Evolutionary conservation across 345 rosid species (phyloP), one percentile per base, ranked within the genome.

Genomic region (Pelargonium nanum): DNA sequence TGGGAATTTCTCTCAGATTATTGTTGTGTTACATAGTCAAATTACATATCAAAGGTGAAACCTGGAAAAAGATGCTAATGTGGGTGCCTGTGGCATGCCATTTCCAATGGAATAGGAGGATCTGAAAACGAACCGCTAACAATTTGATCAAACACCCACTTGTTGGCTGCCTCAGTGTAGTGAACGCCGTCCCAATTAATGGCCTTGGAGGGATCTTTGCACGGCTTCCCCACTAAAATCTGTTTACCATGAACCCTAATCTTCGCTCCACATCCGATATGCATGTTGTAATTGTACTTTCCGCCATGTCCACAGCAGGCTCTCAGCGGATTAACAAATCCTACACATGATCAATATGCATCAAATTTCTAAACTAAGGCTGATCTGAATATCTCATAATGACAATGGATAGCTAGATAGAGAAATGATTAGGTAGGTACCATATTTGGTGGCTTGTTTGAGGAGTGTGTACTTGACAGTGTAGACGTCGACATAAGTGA

Each of bases 401-500:
- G n/a, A 48, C 17, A 48, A 48, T 50, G 6, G 19, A 50, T 16
- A 10, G 53, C n/a, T n/a, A n/a, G n/a, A n/a, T n/a, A n/a, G n/a
- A n/a, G n/a, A n/a, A n/a, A n/a, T n/a, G n/a, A n/a, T n/a, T n/a
- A n/a, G n/a, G n/a, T n/a, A n/a, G n/a, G n/a, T 64, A 80, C 84
- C 91, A 5, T 67, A 68, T 51, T 65, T 77, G 19, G 61, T 70
- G 12, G 86, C 68, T 26, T 69, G 77, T 59, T 40, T 57, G 65
- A 73, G 32, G 61, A 88, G 70, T 0, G 68, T 63, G 55, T 83
- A 69, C 60, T 85, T 85, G 0, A 64, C 53, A 0, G 87, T 65
- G 68, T 85, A 88, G 16, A 88, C 56, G 60, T 85, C 92, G 0
- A 85, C 71, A 24, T 83, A 83, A 21, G 81, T 78, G 4, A 88